A percentile compares a stretch with the other conserved stretches of the same genome.
Evolutionary conservation across 345 rosid genomes (phyloP).

Genomic region (Ailanthus altissimus): DNA sequence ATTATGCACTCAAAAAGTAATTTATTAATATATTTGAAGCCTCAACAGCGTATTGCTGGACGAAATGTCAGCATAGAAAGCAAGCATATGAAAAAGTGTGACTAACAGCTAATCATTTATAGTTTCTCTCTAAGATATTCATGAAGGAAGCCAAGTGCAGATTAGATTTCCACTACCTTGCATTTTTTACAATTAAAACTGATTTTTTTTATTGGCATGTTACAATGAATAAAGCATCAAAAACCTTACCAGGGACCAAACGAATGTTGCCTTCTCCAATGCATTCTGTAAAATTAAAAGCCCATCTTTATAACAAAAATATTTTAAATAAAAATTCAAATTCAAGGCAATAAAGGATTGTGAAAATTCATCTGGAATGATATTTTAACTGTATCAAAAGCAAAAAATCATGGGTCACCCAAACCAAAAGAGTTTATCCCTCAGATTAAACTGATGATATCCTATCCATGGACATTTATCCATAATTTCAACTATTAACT

Average conservation of each 20-base stretch:
- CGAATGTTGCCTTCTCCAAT: conserved; percentile 66
- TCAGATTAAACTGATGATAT: conserved; percentile 43
- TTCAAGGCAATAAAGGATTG: not conserved
- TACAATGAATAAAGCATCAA: not conserved
- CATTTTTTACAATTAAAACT: not conserved
- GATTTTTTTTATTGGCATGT: not conserved
- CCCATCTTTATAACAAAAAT: not conserved
- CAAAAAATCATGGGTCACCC: conserved; percentile 57
- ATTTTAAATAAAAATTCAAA: not conserved
- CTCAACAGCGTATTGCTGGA: not conserved
- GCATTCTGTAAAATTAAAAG: conserved; percentile 59
- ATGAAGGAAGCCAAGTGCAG: too few relatives aligned
- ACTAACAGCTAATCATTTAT: not conserved
- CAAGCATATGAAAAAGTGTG: not conserved
- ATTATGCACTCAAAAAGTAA: too few relatives aligned
- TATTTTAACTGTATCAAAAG: conserved; percentile 55
- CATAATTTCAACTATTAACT: conserved; percentile 62
- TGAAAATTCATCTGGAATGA: conserved; percentile 53
- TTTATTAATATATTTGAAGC: not conserved
- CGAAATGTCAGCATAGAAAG: not conserved
- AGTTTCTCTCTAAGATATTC: not conserved
- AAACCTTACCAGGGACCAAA: conserved; percentile 68
- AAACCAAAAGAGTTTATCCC: conserved; percentile 74
- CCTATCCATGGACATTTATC: conserved; percentile 37
- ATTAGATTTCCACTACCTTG: not conserved